These are phyloP conservation scores for Raddia distichophylla DNA, from an alignment of 176 grass and related monocot species.

Conservation along the genomic window DNA sequence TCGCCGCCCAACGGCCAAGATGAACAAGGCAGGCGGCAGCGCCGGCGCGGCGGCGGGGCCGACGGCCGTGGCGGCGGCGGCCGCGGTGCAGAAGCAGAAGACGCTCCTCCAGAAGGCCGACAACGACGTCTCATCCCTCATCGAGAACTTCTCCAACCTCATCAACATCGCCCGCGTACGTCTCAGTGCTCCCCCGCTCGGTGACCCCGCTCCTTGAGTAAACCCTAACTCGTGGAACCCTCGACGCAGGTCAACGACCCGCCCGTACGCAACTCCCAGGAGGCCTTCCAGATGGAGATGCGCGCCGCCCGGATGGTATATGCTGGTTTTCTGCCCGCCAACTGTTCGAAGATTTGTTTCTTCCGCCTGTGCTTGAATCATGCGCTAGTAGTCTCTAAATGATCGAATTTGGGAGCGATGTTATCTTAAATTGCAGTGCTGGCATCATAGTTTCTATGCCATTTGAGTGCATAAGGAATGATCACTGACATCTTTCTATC, in stretches of 20 bases:
- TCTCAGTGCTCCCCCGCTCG: too few relatives aligned
- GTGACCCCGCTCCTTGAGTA: neutral
- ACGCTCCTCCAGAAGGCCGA: constrained; percentile 76
- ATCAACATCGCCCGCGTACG: constrained; percentile 76
- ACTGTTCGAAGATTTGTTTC: neutral
- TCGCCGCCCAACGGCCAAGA: neutral
- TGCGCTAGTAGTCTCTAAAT: neutral
- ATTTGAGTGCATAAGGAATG: neutral
- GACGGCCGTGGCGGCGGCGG: constrained; percentile 57
- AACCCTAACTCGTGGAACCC: neutral
- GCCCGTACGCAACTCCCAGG: constrained; percentile 84
- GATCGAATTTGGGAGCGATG: neutral
- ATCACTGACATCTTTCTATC: neutral
- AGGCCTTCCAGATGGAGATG: constrained; percentile 82
- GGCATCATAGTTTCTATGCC: neutral
- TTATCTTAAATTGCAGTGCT: neutral
- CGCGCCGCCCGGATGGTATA: constrained; percentile 53
- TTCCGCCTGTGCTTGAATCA: neutral
- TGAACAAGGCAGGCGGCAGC: constrained; percentile 46
- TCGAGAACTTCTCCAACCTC: constrained; percentile 75
- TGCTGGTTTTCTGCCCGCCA: neutral
- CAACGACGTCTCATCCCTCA: constrained; percentile 61
- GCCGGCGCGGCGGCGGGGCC: constrained; percentile 56
- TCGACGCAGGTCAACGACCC: constrained; percentile 73
- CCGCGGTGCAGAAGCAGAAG: constrained; percentile 84